phyloP scores from a whole-genome alignment of 371 early-diverging fungal species.

The Mucor piriformis region DNA sequence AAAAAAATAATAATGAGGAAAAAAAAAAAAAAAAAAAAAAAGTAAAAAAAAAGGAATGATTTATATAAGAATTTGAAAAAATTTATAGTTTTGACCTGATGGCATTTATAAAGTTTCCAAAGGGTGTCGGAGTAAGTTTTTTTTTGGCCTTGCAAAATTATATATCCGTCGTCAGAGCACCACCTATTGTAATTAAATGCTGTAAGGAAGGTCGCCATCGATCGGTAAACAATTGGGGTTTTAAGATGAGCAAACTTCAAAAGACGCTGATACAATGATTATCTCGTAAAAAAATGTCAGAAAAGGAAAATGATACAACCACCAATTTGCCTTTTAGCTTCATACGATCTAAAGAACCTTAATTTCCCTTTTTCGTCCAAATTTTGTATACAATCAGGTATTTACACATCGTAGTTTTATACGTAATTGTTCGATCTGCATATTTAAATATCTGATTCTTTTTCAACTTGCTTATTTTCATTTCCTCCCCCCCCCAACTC shows the following conservation, averaged over 20 bases:
- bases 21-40: not conserved
- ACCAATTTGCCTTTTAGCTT: conserved; percentile 8
- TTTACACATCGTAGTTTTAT: conserved; percentile 2
- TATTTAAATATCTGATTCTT: not conserved
- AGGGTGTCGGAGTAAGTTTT: not conserved
- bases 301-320: conserved; percentile 6
- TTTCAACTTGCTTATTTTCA: not conserved
- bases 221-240: not conserved
- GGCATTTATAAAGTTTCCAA: not conserved
- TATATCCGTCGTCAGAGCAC: conserved; percentile 1
- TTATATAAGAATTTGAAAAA: not conserved
- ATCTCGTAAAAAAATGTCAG: conserved; percentile 9
- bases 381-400: not conserved
- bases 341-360: not conserved
- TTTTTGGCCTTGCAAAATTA: not conserved
- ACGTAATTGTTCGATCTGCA: conserved; percentile 11
- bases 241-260: not conserved
- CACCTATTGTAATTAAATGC: not conserved
- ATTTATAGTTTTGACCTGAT: not conserved
- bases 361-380: not conserved
- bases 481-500: not conserved
- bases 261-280: too few species aligned
- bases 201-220: not conserved
- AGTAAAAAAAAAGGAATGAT: not conserved
- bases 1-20: not conserved